Percentiles rank a stretch among this genome's conserved stretches.
Conservation (phyloP, 805 yeast species). For the Pichia rugopelliculosa region DNA sequence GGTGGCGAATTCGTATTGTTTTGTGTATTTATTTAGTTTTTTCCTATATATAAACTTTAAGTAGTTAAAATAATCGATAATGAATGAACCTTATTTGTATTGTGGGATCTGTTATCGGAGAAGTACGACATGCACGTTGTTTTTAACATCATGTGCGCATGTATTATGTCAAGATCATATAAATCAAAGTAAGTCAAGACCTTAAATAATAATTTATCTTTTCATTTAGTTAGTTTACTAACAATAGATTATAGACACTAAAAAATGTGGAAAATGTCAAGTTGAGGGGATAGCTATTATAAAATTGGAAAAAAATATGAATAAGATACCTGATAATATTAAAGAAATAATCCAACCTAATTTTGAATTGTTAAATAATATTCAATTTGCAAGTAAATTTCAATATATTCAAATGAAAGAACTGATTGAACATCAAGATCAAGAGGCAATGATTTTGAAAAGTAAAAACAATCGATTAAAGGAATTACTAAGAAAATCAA, state of each 20-base stretch:
- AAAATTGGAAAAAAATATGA: neutral
- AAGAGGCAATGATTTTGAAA: neutral
- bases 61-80: neutral
- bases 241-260: neutral
- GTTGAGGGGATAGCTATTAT: neutral
- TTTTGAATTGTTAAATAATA: conserved; percentile 1
- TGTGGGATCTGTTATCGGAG: conserved; percentile 4
- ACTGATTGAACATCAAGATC: neutral
- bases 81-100: conserved; percentile 6
- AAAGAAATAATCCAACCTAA: conserved; percentile 5
- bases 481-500: conserved; percentile 4
- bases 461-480: conserved; percentile 4
- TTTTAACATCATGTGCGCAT: conserved; percentile 8
- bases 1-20: neutral
- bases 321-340: neutral
- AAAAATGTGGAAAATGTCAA: conserved; percentile 2
- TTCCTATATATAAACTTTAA: too few species aligned
- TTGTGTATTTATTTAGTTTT: too few species aligned
- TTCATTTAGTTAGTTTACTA: neutral
- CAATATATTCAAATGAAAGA: conserved; percentile 1
- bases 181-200: neutral
- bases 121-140: neutral
- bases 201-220: neutral
- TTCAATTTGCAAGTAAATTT: conserved; percentile 4
- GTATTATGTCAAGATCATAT: conserved; percentile 5